Evolutionary conservation across 2,329 filamentous ascomycete species (phyloP).

Genomic region (Teratosphaeria zuluensis): DNA sequence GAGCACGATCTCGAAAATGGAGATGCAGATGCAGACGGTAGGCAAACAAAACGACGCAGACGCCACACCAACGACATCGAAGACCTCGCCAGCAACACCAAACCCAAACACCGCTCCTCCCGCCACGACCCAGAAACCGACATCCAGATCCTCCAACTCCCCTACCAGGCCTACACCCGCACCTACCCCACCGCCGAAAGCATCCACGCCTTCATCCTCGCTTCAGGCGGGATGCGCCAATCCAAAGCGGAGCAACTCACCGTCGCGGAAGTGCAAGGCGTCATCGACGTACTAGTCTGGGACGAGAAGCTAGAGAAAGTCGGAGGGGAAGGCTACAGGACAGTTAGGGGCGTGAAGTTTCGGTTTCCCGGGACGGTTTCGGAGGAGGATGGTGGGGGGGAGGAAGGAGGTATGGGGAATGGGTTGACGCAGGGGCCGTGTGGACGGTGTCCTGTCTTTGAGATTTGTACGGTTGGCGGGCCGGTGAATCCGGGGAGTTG

Average conservation of each 20-base stretch:
- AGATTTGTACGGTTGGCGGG: slow-evolving; percentile 82
- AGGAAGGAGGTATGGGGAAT: slow-evolving; percentile 53
- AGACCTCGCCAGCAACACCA: slow-evolving; percentile 15
- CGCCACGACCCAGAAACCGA: slow-evolving; percentile 10
- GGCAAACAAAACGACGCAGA: slow-evolving; percentile 13
- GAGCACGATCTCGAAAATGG: neutral
- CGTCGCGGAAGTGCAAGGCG: slow-evolving; percentile 70
- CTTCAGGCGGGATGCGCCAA: slow-evolving; percentile 60
- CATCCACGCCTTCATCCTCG: slow-evolving; percentile 65
- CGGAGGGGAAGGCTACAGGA: slow-evolving; percentile 39
- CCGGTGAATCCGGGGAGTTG: slow-evolving; percentile 85
- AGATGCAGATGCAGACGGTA: neutral
- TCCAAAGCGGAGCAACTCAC: slow-evolving; percentile 40
- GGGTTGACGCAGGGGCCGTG: slow-evolving; percentile 84
- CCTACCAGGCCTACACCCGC: slow-evolving; percentile 29
- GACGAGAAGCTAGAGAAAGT: slow-evolving; percentile 71
- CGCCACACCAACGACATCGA: slow-evolving; percentile 19
- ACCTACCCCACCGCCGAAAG: slow-evolving; percentile 72
- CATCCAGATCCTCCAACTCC: slow-evolving; percentile 16
- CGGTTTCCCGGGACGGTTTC: slow-evolving; percentile 13
- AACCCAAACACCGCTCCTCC: slow-evolving; percentile 15
- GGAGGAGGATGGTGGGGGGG: slow-evolving; percentile 25
- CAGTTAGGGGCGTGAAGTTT: slow-evolving; percentile 27
- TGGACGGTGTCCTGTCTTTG: slow-evolving; percentile 84
- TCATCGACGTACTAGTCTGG: slow-evolving; percentile 80